These are phyloP conservation scores for Solanum lycopersicoides DNA, from an alignment of 257 asterid species.

Conservation along the genomic window DNA sequence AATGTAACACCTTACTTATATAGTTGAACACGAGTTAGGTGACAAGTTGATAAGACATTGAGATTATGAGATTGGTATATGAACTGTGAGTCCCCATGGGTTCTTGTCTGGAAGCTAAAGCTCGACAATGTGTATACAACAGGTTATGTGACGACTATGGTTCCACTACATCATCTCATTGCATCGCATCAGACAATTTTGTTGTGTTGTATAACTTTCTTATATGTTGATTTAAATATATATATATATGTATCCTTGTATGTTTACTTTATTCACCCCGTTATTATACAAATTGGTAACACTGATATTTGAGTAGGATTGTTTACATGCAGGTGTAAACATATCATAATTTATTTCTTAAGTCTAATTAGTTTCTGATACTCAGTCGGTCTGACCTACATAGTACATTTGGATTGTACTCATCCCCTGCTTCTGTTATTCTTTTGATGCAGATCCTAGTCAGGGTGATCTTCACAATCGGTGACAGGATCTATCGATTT, in stretches of 20 bases:
- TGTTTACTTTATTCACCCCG: not conserved
- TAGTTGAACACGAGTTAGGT: not conserved
- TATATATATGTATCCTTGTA: not conserved
- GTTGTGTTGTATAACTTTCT: not conserved
- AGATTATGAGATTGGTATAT: not conserved
- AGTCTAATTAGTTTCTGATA: not conserved
- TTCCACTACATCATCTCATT: not conserved
- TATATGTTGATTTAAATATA: not conserved
- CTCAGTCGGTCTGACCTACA: not conserved
- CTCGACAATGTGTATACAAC: not conserved
- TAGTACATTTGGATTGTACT: not conserved
- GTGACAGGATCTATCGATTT: too few species aligned
- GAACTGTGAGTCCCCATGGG: not conserved
- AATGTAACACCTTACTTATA: not conserved
- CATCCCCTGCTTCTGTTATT: not conserved
- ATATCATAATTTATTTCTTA: too few species aligned
- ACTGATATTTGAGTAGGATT: too few species aligned
- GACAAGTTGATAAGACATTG: not conserved
- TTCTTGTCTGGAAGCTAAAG: not conserved
- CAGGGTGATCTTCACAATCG: not conserved
- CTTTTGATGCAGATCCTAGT: not conserved
- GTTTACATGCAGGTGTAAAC: not conserved
- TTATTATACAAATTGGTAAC: too few species aligned
- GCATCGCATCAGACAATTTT: too few species aligned
- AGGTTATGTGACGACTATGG: not conserved